Evolutionary conservation across 192 early-diverging fungal species (phyloP).

Genomic region (Podila clonocystis): DNA sequence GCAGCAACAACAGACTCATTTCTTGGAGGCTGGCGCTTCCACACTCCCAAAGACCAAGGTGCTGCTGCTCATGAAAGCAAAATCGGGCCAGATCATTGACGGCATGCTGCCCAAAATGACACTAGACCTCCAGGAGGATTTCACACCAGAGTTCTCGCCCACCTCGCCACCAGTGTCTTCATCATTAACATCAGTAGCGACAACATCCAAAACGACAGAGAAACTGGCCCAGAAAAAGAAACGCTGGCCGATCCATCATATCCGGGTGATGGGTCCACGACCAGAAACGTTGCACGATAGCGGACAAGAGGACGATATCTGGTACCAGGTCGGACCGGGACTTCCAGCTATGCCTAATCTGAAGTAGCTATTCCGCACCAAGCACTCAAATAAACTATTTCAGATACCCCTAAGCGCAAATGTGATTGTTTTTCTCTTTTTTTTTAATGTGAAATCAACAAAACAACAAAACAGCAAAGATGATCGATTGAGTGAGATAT

Average conservation of each 20-base stretch:
- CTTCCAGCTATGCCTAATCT: conserved; percentile 12
- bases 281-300: not conserved
- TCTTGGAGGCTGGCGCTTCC: not conserved
- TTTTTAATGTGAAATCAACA: no score
- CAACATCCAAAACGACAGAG: not conserved
- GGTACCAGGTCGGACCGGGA: conserved; percentile 27
- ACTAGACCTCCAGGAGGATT: conserved; percentile 24
- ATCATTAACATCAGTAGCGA: not conserved
- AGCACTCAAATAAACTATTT: not conserved
- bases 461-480: no score
- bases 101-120: conserved; percentile 28
- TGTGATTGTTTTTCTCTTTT: no score
- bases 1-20: not conserved
- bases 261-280: conserved; percentile 18
- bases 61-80: conserved; percentile 24
- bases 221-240: conserved; percentile 2
- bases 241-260: conserved; percentile 34
- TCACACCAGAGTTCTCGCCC: not conserved
- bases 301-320: conserved; percentile 12
- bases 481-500: no score
- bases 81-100: conserved; percentile 6
- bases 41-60: conserved; percentile 8
- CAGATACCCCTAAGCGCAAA: not conserved
- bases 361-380: not conserved
- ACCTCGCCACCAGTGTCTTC: not conserved